Base-by-base conservation (phyloP, 352 stramenopile genomes). In the Pythium myriotylum region DNA sequence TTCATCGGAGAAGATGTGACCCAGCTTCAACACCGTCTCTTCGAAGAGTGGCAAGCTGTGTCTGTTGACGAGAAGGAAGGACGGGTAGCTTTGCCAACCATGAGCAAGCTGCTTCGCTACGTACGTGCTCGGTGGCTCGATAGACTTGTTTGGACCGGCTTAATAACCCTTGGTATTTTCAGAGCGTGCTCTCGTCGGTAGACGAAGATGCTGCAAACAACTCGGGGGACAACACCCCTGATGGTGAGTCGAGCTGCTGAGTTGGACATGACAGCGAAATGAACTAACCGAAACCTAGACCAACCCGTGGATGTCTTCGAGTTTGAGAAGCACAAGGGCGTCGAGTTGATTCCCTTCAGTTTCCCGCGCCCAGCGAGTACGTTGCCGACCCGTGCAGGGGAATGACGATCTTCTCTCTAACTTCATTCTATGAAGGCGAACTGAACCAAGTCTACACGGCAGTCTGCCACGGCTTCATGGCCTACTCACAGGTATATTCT, bases 391-490 rank as follows among this genome's bases (percentile, higher is more conserved):
- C 43, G n/a, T 4, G 13, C 22, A 33, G 13, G 45, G 19, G 22
- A 57, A 19, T 16, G 8, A 33, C 2, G n/a, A 13, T n/a, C 20
- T 35, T 50, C 4, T 32, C 20, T 2, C 23, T 10, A 52, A 12
- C 7, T 7, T 27, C 10, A 22, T 52, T 12, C 39, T 22, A 23
- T 26, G 22, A n/a, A 86, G 75, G 53, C 14, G 70, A 88, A 16
- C 62, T 88, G 9, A 59, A 76, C 17, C 37, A 47, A 2, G 73
- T 89, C 9, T 89, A 88, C 53, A 63, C 51, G 8, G 71, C 68
- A n/a, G 72, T 90, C 20, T 89, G 76, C 55, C 67, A 81, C 26
- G 81, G 73, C 6, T 91, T 95, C 43, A 75, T 79, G 51, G 81
- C 82, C 17, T 94, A 91, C 45, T 69, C 73, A 17, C 72, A 90